Conservation (phyloP, 2,329 filamentous ascomycete genomes). For the Aureobasidium sp. region DNA sequence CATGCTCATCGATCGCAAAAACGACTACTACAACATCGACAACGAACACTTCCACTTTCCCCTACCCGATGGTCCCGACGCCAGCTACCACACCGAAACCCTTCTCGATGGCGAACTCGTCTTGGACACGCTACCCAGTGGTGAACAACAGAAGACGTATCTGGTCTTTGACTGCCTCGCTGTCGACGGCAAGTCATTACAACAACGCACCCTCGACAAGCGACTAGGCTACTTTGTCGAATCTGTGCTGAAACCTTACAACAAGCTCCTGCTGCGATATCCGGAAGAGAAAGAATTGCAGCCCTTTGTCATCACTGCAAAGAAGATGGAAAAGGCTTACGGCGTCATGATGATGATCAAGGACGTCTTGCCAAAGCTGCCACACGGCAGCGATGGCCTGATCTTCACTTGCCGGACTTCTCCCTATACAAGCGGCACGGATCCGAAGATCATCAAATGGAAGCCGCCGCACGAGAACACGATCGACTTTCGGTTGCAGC, state of each 20-base stretch:
- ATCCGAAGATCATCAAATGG: conserved; percentile 94
- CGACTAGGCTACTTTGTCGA: conserved; percentile 80
- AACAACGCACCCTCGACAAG: conserved; percentile 77
- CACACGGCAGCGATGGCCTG: conserved; percentile 90
- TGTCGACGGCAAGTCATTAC: conserved; percentile 67
- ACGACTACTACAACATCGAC: conserved; percentile 86
- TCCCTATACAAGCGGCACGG: conserved; percentile 82
- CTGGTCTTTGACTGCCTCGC: conserved; percentile 91
- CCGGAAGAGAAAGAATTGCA: conserved; percentile 63
- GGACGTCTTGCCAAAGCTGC: conserved; percentile 71
- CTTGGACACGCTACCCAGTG: conserved; percentile 66
- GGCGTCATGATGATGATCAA: conserved; percentile 88
- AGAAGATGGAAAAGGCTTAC: conserved; percentile 84
- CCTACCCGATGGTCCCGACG: conserved; percentile 50
- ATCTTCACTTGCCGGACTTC: conserved; percentile 95
- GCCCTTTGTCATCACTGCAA: conserved; percentile 78
- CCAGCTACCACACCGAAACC: conserved; percentile 69
- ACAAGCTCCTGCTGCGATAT: conserved; percentile 46
- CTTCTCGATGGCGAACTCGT: conserved; percentile 92
- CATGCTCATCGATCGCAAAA: conserved; percentile 95
- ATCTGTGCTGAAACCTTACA: conserved; percentile 65
- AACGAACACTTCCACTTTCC: conserved; percentile 72
- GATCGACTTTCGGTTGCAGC: conserved; percentile 76
- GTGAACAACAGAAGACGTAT: conserved; percentile 66
- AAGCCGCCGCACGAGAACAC: conserved; percentile 94